These are phyloP conservation scores for Saccharum spontaneum DNA, from an alignment of 176 grass and related monocot genomes.

Conservation along the genomic window DNA sequence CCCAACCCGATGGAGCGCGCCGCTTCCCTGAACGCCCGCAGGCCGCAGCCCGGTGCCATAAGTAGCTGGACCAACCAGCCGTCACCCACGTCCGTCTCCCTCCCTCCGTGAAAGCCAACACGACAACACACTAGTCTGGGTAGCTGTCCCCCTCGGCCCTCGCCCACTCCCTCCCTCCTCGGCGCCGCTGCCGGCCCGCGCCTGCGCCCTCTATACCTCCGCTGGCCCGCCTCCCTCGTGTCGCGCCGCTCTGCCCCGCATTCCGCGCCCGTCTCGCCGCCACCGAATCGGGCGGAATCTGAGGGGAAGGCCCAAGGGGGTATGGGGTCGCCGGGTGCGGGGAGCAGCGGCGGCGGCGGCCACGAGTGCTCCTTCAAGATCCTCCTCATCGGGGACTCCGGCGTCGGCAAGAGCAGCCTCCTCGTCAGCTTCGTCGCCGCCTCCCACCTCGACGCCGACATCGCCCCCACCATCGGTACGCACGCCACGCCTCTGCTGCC, in stretches of 20 bases:
- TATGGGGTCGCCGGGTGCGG: conserved; percentile 43
- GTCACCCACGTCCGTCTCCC: neutral
- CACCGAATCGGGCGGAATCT: neutral
- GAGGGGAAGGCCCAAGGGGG: too few relatives aligned
- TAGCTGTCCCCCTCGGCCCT: neutral
- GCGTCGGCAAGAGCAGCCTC: conserved; percentile 95
- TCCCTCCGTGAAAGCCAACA: neutral
- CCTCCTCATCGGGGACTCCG: conserved; percentile 91
- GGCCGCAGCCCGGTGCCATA: neutral
- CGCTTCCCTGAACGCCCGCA: neutral
- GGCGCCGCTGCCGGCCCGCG: conserved; percentile 20
- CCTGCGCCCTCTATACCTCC: neutral
- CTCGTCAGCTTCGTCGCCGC: conserved; percentile 85
- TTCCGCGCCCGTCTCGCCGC: neutral
- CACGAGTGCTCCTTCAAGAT: conserved; percentile 95
- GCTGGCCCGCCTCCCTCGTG: neutral
- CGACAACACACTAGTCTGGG: conserved; percentile 7
- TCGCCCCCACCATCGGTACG: conserved; percentile 83
- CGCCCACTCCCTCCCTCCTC: neutral
- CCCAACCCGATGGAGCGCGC: neutral
- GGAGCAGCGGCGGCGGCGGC: conserved; percentile 21
- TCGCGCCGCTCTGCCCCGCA: neutral
- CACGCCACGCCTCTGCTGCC: neutral
- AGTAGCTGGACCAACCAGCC: conserved; percentile 31
- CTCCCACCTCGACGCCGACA: conserved; percentile 51